Evolutionary conservation across 2,329 filamentous ascomycete species (phyloP), one percentile per base, ranked within the genome.

Genomic region (Pyricularia grisea): DNA sequence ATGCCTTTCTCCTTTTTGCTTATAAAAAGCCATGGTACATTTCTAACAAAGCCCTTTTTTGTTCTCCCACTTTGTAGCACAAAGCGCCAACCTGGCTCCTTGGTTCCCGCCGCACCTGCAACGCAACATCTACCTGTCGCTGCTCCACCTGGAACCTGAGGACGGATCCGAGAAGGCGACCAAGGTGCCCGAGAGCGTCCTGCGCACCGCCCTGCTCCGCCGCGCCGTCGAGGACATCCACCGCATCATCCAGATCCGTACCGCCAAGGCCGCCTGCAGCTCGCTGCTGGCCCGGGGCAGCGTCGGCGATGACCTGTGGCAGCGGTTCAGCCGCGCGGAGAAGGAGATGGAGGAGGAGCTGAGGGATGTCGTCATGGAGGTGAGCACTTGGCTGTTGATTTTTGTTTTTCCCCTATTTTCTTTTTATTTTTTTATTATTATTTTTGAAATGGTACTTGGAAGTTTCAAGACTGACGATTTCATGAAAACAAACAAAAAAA

Each of bases 261-360:
- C 87, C 69, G 91, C 93, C 74, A 99, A 98, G 83, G 91, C 92
- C 75, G 93, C 95, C 9, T 88, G 97, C 76, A 90, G 91, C 76
- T 87, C 89, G 28, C 82, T 99, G 73, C 80, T 98, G 74, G 93
- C 97, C 80, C 86, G 93, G 72, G 95, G 95, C 66, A 97, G 93
- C 76, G 93, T 99, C 1, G 94, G 95, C 17, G 95, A 99, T 78
- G 95, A 99, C 79, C 81, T 99, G 73, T 97, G 93, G 91, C 92
- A 97, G 82, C 86, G 94, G 58, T 97, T 98, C 79, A 81, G 90
- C 80, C 87, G 93, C 67, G 95, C 94, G 0, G 95, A 99, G 86
- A 94, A 96, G 82, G 95, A 99, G 81, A 96, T 98, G 84, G 94
- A 99, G 81, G 92, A 93, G 73, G 95, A 99, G 81, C 84, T 99